Base-by-base conservation (phyloP, 352 stramenopile genomes). In the Blastocystis sp. region DNA sequence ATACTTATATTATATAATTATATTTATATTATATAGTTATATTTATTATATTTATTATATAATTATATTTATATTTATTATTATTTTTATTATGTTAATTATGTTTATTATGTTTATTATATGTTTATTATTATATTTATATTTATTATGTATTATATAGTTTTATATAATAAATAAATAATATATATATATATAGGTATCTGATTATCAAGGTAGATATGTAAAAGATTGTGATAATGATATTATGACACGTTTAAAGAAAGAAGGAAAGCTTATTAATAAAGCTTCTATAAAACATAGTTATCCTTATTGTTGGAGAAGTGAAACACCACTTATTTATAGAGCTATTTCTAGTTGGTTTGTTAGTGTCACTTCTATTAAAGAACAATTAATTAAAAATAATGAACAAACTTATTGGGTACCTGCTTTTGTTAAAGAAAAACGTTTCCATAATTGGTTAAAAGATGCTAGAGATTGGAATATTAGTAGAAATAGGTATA, bases 401-500 rank as follows among this genome's bases (percentile, higher is more conserved):
- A 92, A 92, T 65, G 71, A 76, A 36, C 48, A 83, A 65, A 88
- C 81, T 0, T 82, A 89, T 67, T 91, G 81, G 81, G 81, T 88
- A 0, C 75, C 75, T 2, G 18, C 70, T 6, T 73, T 83, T 67
- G 90, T 99, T 27, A 91, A 96, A 73, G 88, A 97, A 69, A 94
- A 94, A 66, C 83, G 91, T 25, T 99, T 99, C 73, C 90, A 98
- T 76, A 97, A 96, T 73, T 99, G 91, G 91, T 78, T 96, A 28
- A 77, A 79, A 0, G 84, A 96, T 70, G 91, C 89, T 35, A 85
- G 93, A 65, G 91, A 99, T 76, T 99, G 91, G 91, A 91, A 93
- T 64, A 81, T 99, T 24, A 94, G 83, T 42, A 77, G 90, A 44
- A 93, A 93, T 49, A 80, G n/a, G n/a, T n/a, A n/a, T n/a, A n/a